A percentile compares a stretch with the other conserved stretches of the same genome.
Evolutionary conservation across 2,329 filamentous ascomycete genomes (phyloP).

Genomic region (Calonectria henricotiae): DNA sequence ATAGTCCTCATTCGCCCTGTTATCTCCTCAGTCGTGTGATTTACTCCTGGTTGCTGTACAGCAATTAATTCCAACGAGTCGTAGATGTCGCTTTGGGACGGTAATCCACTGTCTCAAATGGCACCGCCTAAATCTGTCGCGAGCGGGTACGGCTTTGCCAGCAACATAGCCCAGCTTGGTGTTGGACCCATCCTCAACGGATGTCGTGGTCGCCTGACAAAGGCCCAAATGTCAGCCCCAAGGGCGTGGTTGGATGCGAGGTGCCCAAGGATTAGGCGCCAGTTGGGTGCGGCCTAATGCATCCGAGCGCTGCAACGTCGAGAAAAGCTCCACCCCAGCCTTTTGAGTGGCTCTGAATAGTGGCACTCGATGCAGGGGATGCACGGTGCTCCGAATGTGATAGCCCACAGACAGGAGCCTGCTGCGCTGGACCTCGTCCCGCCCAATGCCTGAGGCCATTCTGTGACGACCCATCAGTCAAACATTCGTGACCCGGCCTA

Average conservation of each 20-base stretch:
- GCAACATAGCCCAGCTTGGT: slow-evolving; percentile 40
- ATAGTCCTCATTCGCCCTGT: slow-evolving; percentile 37
- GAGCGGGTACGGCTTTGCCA: slow-evolving; percentile 37
- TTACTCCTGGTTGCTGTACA: slow-evolving; percentile 20
- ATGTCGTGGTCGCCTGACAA: slow-evolving; percentile 41
- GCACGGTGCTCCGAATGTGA: slow-evolving; percentile 35
- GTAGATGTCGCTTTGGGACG: slow-evolving; percentile 33
- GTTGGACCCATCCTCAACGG: slow-evolving; percentile 34
- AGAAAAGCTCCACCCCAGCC: slow-evolving; percentile 50
- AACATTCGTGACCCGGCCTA: slow-evolving; percentile 31
- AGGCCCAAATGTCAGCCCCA: slow-evolving; percentile 48
- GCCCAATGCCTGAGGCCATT: slow-evolving; percentile 42
- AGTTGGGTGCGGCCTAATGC: slow-evolving; percentile 46
- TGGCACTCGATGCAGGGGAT: slow-evolving; percentile 41
- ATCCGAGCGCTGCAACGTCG: slow-evolving; percentile 39
- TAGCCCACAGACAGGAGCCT: slow-evolving; percentile 36
- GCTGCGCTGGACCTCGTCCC: slow-evolving; percentile 45
- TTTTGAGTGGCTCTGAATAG: slow-evolving; percentile 40
- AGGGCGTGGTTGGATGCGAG: slow-evolving; percentile 44
- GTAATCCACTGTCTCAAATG: slow-evolving; percentile 35
- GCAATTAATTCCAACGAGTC: slow-evolving; percentile 29
- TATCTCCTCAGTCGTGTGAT: slow-evolving; percentile 33
- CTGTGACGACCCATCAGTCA: slow-evolving; percentile 1
- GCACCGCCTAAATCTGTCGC: slow-evolving; percentile 20
- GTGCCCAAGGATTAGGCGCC: slow-evolving; percentile 45